Percentiles rank a stretch among this genome's conserved stretches.
Evolutionary conservation across 1,139 yeast species (phyloP).

Genomic region (Kurtzmaniella natalensis): DNA sequence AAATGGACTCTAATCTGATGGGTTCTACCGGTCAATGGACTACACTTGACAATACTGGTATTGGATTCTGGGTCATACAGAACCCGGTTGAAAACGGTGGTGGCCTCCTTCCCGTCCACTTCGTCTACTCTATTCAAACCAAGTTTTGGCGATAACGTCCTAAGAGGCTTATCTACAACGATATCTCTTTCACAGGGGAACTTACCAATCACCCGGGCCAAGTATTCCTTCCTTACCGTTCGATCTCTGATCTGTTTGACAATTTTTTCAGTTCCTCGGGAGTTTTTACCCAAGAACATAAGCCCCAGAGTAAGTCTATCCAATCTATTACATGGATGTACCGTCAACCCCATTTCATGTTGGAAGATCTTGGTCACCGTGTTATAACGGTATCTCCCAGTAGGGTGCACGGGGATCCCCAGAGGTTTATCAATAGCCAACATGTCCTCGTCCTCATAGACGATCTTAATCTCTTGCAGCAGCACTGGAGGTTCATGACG

Average conservation of each 20-base stretch:
- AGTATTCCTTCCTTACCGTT: conserved; percentile 73
- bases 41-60: conserved; percentile 73
- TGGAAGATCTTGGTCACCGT: conserved; percentile 80
- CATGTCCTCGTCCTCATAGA: conserved; percentile 73
- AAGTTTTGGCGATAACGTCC: conserved; percentile 71
- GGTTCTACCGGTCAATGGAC: conserved; percentile 87
- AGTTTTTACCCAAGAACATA: conserved; percentile 85
- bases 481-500: conserved; percentile 91
- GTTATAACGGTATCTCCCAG: conserved; percentile 87
- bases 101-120: conserved; percentile 63
- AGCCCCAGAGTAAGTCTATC: conserved; percentile 92
- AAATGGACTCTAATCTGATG: conserved; percentile 93
- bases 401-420: conserved; percentile 95
- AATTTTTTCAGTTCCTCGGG: conserved; percentile 75
- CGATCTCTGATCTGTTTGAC: conserved; percentile 73
- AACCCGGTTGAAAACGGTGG: conserved; percentile 49
- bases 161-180: conserved; percentile 61
- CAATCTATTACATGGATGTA: conserved; percentile 87
- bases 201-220: conserved; percentile 83
- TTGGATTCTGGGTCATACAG: conserved; percentile 55
- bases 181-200: conserved; percentile 56
- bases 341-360: conserved; percentile 57
- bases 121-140: conserved; percentile 69
- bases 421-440: conserved; percentile 91
- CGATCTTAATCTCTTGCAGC: conserved; percentile 63